Base-by-base conservation (phyloP, 2,329 filamentous ascomycete species). In the Botrytis fragariae region DNA sequence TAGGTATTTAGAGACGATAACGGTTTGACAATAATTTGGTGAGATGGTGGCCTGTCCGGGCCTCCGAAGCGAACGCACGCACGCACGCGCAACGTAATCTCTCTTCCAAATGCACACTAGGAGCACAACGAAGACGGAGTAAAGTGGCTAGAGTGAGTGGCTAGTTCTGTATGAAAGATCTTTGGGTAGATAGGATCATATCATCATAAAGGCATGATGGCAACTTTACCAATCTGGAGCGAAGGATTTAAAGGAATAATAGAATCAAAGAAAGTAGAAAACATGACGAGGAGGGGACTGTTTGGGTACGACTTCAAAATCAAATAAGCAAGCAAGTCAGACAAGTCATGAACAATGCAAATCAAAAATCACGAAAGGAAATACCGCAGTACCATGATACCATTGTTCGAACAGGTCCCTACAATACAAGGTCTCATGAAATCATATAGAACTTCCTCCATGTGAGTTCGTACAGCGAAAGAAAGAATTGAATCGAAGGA, bases 1-100 rank as follows among this genome's bases (percentile, higher is more conserved):
- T 42, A n/a, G n/a, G n/a, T n/a, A 42, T 22, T 54, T 71, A 12
- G 69, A 71, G 69, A 71, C 69, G 32, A 51, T 39, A 39, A 37
- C 14, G 35, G 69, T 71, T 71, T 71, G 69, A 71, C 59, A 42
- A 64, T 29, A 29, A 6, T 29, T 22, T 63, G 32, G 42, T 71
- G 69, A 71, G 35, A 37, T 29, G 25, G 35, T 68, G 65, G n/a
- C 35, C 45, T 57, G 48, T 42, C 18, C 5, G 35, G 48, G n/a
- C 65, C 39, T 68, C 35, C n/a, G 48, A 57, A 25, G 44, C 63
- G 29, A 22, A 51, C 32, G 29, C 29, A 65, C 63, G 48, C 35
- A 68, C 48, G 48, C 25, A 57, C 48, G 48, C 25, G 42, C 25
- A 54, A 54, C 18, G 35, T 54, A 57, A 37, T 67, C 45, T 54